Conservation (phyloP, 1,139 yeast genomes). For the Sugiyamaella novakii region DNA sequence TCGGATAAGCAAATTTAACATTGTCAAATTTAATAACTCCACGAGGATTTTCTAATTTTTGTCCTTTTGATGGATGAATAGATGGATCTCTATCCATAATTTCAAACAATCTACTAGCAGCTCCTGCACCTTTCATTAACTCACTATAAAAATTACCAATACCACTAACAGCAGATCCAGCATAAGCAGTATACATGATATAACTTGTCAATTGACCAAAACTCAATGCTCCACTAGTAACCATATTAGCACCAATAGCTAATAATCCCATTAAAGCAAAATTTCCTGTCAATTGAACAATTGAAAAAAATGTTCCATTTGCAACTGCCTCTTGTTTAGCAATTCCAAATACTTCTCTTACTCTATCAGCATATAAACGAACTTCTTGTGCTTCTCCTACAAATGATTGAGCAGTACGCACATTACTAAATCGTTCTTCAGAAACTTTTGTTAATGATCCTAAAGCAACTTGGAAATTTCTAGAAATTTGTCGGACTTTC, state of each 20-base stretch:
- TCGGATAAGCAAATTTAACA: constrained; percentile 79
- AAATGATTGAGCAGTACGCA: constrained; percentile 84
- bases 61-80: constrained; percentile 66
- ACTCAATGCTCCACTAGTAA: constrained; percentile 67
- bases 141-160: constrained; percentile 89
- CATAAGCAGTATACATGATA: constrained; percentile 90
- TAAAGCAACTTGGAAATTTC: constrained; percentile 78
- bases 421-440: constrained; percentile 86
- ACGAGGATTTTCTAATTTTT: constrained; percentile 45
- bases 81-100: constrained; percentile 73
- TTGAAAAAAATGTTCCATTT: constrained; percentile 63
- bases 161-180: constrained; percentile 89
- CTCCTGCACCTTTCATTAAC: constrained; percentile 95
- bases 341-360: constrained; percentile 69
- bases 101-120: constrained; percentile 90
- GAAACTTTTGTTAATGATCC: constrained; percentile 87
- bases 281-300: constrained; percentile 82
- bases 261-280: constrained; percentile 73
- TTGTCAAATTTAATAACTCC: constrained; percentile 63
- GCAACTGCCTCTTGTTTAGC: constrained; percentile 81
- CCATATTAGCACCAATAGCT: constrained; percentile 79
- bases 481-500: constrained; percentile 70
- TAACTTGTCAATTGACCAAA: constrained; percentile 91
- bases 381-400: constrained; percentile 78
- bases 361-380: constrained; percentile 63